Evolutionary conservation across 2,329 filamentous ascomycete genomes (phyloP), one percentile per base, ranked within the genome.

Genomic region (Dothistroma septosporum): DNA sequence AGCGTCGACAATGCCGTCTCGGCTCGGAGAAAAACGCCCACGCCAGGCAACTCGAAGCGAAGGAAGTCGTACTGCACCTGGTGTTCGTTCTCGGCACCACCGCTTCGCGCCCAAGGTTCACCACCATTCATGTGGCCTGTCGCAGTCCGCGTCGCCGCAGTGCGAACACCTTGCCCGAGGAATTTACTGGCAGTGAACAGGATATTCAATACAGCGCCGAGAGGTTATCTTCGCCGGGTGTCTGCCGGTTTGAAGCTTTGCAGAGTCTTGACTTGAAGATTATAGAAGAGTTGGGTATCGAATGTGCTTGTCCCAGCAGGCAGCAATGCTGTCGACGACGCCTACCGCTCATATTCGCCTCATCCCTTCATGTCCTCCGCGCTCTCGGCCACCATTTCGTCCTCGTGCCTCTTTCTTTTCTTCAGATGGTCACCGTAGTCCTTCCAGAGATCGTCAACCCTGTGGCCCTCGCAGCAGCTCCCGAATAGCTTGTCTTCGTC

Each of bases 361-460:
- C 59, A 56, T 8, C 53, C 32, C 47, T 60, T 57, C 28, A 55
- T 48, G 6, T 41, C 31, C 24, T 41, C 54, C 10, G 54, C 49
- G n/a, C 54, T 49, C 11, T 55, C 35, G 14, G 32, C n/a, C 19
- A 35, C 54, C 19, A 62, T 58, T 16, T 62, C 61, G 28, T 66
- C 62, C 46, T 65, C 61, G 11, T 48, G 53, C 54, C 69, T 62
- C 35, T 63, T 57, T 24, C 69, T 63, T 47, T 72, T 68, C 65
- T 79, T 77, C 64, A 86, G 70, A 66, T 76, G 77, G 64, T 75
- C 70, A 31, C 77, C 80, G 76, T 97, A 97, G 62, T 90, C 86
- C 21, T 80, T 77, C 89, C 91, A 97, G 32, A 97, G 76, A 64
- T 87, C 79, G 49, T 83, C 78, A 0, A 96, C 85, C 0, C 82